These are phyloP conservation scores for Colletotrichum truncatum DNA, from an alignment of 2,329 filamentous ascomycete species.

Conservation along the genomic window DNA sequence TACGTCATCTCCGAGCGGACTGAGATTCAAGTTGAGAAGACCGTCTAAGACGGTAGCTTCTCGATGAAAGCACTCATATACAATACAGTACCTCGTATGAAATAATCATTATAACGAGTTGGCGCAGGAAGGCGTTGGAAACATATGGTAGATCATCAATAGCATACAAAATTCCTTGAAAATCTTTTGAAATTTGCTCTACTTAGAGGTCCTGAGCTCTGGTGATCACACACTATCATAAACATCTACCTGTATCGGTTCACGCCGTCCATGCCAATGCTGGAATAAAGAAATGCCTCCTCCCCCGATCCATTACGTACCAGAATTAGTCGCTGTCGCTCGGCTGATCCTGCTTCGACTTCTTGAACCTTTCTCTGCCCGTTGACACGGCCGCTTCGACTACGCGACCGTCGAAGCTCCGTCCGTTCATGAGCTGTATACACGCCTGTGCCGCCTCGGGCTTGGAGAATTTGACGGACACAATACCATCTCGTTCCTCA, in stretches of 20 bases:
- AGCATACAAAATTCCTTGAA: not conserved
- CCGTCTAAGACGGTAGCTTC: constrained; percentile 5
- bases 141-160: not conserved
- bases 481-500: constrained; percentile 83
- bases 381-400: constrained; percentile 78
- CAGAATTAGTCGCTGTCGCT: constrained; percentile 48
- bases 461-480: constrained; percentile 83
- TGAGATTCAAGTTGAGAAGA: constrained; percentile 40
- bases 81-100: not conserved
- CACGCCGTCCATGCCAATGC: not conserved
- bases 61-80: constrained; percentile 16
- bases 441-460: constrained; percentile 77
- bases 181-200: not conserved
- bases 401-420: constrained; percentile 77
- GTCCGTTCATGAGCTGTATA: constrained; percentile 79
- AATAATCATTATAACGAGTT: not conserved
- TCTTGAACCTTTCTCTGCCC: constrained; percentile 78
- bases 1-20: constrained; percentile 62
- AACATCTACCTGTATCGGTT: not conserved
- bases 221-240: not conserved
- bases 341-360: constrained; percentile 66
- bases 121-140: not conserved
- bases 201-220: not conserved
- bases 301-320: constrained; percentile 47
- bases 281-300: not conserved